phyloP scores from a whole-genome alignment of 164 flowering plant genomes.

The Stephania japonica region DNA sequence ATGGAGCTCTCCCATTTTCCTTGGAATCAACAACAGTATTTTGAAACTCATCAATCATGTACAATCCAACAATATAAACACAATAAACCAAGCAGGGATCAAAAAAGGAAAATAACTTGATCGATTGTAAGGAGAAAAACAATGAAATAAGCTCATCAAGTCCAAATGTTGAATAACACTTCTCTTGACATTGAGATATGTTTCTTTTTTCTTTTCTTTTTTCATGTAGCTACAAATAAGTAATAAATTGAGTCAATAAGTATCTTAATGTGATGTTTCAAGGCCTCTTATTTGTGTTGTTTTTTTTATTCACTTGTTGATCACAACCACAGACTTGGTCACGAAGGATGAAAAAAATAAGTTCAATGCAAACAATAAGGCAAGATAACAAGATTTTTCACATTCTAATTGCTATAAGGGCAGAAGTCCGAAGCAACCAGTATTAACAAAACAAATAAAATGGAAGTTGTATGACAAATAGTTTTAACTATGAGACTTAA shows the following conservation, averaged over 20 bases:
- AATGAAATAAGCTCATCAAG: background rate
- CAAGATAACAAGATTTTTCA: background rate
- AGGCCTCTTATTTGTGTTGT: no score
- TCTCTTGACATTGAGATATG: background rate
- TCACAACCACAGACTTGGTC: background rate
- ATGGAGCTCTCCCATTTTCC: constrained; percentile 21
- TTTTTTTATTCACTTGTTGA: background rate
- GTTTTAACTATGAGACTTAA: background rate
- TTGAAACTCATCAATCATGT: constrained; percentile 67
- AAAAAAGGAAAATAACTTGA: background rate
- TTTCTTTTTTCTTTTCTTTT: background rate
- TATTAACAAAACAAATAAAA: background rate
- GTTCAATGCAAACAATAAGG: background rate
- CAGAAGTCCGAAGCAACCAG: background rate
- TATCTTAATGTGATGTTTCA: background rate
- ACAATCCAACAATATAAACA: constrained; percentile 6
- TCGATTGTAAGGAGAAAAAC: background rate
- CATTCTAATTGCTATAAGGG: background rate
- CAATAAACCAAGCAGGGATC: background rate
- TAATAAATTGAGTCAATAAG: background rate
- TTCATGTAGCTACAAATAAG: background rate
- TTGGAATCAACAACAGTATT: constrained; percentile 28
- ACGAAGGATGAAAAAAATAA: background rate
- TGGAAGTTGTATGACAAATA: background rate
- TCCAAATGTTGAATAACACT: background rate